phyloP scores from a whole-genome alignment of 148 eudicot genomes.

The Cornus florida region DNA sequence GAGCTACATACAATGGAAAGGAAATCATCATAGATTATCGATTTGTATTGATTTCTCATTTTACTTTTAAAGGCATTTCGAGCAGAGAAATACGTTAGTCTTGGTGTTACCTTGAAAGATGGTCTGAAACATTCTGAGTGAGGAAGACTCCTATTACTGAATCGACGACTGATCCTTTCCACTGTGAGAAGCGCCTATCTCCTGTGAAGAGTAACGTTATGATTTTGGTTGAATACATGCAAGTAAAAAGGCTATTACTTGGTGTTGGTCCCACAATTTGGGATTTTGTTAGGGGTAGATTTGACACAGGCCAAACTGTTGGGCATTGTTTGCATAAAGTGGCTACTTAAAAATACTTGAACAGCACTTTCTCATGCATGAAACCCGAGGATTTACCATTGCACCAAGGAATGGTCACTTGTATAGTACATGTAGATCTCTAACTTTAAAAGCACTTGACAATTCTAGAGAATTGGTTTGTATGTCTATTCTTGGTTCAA shows the following conservation, averaged over 20 bases:
- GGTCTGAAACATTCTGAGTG: conserved; percentile 67
- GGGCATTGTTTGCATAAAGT: too few relatives aligned
- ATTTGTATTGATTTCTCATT: neutral
- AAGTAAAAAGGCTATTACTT: too few relatives aligned
- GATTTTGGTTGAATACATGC: neutral
- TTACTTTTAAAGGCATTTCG: neutral
- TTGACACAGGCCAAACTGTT: too few relatives aligned
- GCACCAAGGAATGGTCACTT: too few relatives aligned
- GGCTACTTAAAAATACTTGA: too few relatives aligned
- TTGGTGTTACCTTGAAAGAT: conserved; percentile 52
- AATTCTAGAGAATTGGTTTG: neutral
- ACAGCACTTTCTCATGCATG: too few relatives aligned
- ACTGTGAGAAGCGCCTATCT: conserved; percentile 55
- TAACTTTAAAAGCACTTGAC: conserved; percentile 14
- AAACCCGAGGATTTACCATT: too few relatives aligned
- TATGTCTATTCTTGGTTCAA: neutral
- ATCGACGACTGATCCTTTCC: conserved; percentile 76
- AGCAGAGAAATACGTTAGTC: neutral
- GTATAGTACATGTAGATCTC: neutral
- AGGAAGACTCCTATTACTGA: conserved; percentile 65
- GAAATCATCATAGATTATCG: neutral
- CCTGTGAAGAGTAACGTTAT: conserved; percentile 27
- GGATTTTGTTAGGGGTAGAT: too few relatives aligned
- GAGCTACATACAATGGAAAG: conserved; percentile 40
- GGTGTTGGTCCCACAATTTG: too few relatives aligned